Conservation (phyloP, 2,329 filamentous ascomycete species). For the Knoxdaviesia capensis region DNA sequence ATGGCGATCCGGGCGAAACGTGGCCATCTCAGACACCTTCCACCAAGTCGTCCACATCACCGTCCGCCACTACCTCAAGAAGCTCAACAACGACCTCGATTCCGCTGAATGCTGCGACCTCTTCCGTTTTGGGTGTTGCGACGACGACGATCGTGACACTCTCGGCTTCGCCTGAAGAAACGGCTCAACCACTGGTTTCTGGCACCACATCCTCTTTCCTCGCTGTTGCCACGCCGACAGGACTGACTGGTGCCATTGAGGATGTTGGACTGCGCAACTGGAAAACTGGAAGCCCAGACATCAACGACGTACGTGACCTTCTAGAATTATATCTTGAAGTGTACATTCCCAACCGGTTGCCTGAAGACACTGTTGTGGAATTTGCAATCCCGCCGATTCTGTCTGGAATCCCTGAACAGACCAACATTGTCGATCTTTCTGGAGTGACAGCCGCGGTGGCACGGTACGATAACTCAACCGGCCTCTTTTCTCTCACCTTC, state of each 20-base stretch:
- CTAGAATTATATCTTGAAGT: conserved; percentile 3
- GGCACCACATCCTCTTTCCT: neutral
- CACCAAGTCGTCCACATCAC: neutral
- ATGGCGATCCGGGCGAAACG: conserved; percentile 4
- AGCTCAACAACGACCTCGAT: conserved; percentile 5
- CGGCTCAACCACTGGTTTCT: neutral
- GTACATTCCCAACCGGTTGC: neutral
- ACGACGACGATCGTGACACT: conserved; percentile 1
- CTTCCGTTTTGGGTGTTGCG: too few species aligned
- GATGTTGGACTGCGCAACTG: neutral
- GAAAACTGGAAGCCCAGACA: neutral
- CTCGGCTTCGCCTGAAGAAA: conserved; percentile 1
- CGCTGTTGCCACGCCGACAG: neutral
- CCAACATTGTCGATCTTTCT: neutral
- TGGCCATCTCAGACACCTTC: neutral
- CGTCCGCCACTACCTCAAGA: conserved; percentile 2
- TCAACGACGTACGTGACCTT: neutral
- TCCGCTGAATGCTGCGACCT: too few species aligned
- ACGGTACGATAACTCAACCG: neutral
- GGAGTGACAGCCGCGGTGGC: neutral
- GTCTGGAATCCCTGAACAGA: neutral
- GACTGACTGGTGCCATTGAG: neutral
- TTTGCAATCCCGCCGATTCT: conserved; percentile 2
- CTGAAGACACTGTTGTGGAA: neutral
- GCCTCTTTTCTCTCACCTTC: neutral